These are phyloP conservation scores for Tuber microsphaerosporum DNA, from an alignment of 495 filamentous ascomycete species.

Conservation along the genomic window DNA sequence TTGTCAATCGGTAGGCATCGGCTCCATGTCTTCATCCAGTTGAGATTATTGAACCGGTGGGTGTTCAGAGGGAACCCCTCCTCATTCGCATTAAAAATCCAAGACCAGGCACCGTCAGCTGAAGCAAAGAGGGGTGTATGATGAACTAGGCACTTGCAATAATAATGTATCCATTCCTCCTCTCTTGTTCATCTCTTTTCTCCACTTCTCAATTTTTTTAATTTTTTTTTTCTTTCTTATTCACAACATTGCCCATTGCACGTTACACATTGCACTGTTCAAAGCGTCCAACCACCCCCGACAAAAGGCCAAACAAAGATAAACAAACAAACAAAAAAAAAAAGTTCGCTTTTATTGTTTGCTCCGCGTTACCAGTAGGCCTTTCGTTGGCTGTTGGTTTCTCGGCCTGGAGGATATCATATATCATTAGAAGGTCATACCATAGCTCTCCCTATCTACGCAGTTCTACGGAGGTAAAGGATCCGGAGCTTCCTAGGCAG, in stretches of 20 bases:
- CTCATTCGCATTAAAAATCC: neutral
- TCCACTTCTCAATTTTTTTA: neutral
- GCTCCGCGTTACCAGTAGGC: neutral
- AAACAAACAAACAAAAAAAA: neutral
- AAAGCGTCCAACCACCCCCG: neutral
- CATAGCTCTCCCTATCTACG: neutral
- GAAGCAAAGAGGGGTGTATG: neutral
- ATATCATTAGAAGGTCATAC: neutral
- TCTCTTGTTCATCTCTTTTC: neutral
- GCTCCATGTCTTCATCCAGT: neutral
- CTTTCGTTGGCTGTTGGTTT: neutral
- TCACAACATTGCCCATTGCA: neutral
- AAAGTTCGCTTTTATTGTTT: neutral
- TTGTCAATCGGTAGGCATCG: neutral
- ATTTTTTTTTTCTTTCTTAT: neutral
- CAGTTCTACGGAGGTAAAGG: neutral
- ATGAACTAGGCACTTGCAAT: neutral
- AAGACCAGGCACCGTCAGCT: constrained; percentile 3
- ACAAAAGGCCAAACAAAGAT: neutral
- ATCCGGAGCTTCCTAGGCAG: neutral
- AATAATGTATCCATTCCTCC: neutral
- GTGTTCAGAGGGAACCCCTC: neutral
- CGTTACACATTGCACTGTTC: neutral
- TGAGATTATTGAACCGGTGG: neutral
- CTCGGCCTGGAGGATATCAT: neutral